A percentile compares a stretch with the other conserved stretches of the same genome.
Conservation (phyloP, 345 rosid genomes). For the Populus ilicifolia region DNA sequence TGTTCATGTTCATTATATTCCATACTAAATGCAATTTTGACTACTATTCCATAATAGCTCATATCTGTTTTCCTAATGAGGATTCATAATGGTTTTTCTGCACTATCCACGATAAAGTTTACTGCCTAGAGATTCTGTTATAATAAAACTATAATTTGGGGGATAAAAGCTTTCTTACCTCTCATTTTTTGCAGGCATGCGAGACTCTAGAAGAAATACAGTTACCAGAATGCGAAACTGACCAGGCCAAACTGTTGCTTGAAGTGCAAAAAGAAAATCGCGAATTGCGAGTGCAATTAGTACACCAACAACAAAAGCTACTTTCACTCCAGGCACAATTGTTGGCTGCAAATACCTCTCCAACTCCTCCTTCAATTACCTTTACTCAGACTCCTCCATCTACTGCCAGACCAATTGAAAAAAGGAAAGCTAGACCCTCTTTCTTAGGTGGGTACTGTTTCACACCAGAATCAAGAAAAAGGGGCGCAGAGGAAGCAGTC, state of each 20-base stretch:
- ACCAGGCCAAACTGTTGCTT: conserved; percentile 64
- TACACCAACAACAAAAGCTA: conserved; percentile 68
- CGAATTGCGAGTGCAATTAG: conserved; percentile 70
- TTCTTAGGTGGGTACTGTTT: conserved; percentile 65
- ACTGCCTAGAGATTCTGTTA: no score
- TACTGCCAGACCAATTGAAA: conserved; percentile 50
- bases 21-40: not conserved
- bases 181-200: conserved; percentile 33
- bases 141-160: no score
- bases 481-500: conserved; percentile 45
- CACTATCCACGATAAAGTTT: no score
- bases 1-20: not conserved
- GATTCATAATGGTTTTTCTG: no score
- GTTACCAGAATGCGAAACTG: conserved; percentile 45
- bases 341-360: conserved; percentile 59
- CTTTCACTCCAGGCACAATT: conserved; percentile 64
- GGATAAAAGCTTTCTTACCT: no score
- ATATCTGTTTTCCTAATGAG: no score
- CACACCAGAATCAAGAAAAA: conserved; percentile 64
- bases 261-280: conserved; percentile 87
- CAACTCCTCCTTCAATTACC: conserved; percentile 70
- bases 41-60: not conserved
- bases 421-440: conserved; percentile 57
- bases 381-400: conserved; percentile 76
- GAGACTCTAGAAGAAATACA: conserved; percentile 51